Base-by-base conservation (phyloP, 1,284 basidiomycete species). In the Trichosporon coremiiforme region DNA sequence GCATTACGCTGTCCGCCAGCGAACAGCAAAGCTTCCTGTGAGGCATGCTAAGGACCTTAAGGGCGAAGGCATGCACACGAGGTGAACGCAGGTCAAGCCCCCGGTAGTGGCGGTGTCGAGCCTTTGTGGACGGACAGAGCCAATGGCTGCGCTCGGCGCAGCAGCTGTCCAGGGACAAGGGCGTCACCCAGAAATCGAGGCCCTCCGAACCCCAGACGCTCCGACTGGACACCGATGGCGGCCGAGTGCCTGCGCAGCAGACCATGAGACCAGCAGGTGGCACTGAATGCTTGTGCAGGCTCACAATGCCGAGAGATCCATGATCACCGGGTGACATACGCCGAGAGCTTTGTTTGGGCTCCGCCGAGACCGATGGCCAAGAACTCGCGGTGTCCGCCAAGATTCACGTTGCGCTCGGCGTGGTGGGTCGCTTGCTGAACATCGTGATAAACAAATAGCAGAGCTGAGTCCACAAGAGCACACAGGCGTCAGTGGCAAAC, bases 171-270 rank as follows among this genome's bases (percentile, higher is more conserved):
- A 45, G 41, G 41, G 17, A 45, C 15, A 7, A n/a, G 41, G 4
- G 41, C 41, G 41, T 45, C 41, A 45, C 41, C 36, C 41, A 45
- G 25, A 31, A 57, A 13, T 57, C 53, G 53, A 57, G 53, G 53
- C 53, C 53, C 53, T 57, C 53, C 4, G 25, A 25, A 57, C 25
- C 12, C 53, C 29, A 25, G 25, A 57, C 12, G 10, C 25, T n/a
- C 17, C 17, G 41, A 5, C 12, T 17, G 41, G 15, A 15, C 41
- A n/a, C 41, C 41, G 41, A 15, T n/a, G 41, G 36, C 15, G 5
- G 41, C 41, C 41, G 38, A 41, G 38, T 10, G 17, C 41, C 4
- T 38, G 13, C 36, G 10, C 36, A 38, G 36, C 36, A 38, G 12
- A 25, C 25, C 25, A 25, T 25, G 36, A 8, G 9, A 10, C 36